Base-by-base conservation (phyloP, 2,329 filamentous ascomycete genomes). In the Fusarium albosuccineum region DNA sequence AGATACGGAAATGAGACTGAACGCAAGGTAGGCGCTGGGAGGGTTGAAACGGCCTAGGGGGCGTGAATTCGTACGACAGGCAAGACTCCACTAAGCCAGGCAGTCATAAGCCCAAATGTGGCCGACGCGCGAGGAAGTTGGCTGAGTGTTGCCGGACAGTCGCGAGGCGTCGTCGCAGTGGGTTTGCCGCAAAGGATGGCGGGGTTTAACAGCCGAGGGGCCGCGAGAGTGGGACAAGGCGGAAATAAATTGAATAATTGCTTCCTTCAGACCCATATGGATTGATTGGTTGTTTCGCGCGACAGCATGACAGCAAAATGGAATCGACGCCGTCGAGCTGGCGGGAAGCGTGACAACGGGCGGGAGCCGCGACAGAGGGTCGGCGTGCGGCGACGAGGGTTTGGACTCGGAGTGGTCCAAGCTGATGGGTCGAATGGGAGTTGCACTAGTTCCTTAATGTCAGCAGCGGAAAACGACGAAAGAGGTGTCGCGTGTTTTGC, bases 401-500 rank as follows among this genome's bases (percentile, higher is more conserved):
- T 57, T 36, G 51, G 42, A 58, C 39, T 34, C 29, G 50, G 46
- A 36, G 53, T 30, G 50, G 56, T 44, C 42, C 56, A 70, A 67
- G 62, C 59, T 62, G 60, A 72, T 63, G 53, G 62, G 56, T 49
- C 36, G 40, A 51, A 45, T 62, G 55, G 36, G 48, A 49, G 49
- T 39, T 60, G 56, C 53, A 67, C 68, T 73, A 57, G 60, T 63
- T 58, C 53, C 60, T 70, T 56, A 64, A 60, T 52, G 70, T 73
- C 66, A 73, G 70, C 66, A 57, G 55, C 57, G 46, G 59, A 66
- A 57, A 22, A 22, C 22, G 59, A 65, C 30, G 58, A 57, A 45
- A 52, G 67, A 48, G 45, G 61, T 62, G 69, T 73, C 71, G 71
- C 71, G 60, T 73, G 69, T 73, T 73, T 71, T 72, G 71, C 70